phyloP scores from a whole-genome alignment of 1,139 yeast genomes.

The Hanseniaspora uvarum region DNA sequence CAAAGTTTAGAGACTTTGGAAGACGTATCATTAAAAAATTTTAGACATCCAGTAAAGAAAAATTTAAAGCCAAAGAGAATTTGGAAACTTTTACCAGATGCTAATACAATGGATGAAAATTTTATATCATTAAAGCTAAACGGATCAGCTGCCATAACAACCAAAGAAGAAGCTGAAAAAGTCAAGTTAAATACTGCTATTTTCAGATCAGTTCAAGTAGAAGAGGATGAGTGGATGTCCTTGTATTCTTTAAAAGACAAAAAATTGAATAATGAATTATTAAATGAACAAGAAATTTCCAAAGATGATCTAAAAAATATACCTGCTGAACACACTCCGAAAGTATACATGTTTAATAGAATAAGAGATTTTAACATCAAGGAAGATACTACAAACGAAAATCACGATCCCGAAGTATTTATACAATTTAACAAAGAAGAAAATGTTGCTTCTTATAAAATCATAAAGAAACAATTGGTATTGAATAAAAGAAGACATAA shows the following conservation, averaged over 20 bases:
- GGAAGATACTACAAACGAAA: slow-evolving; percentile 28
- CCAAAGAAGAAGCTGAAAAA: slow-evolving; percentile 35
- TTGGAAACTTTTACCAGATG: slow-evolving; percentile 81
- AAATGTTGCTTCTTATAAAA: slow-evolving; percentile 61
- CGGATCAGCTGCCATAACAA: slow-evolving; percentile 62
- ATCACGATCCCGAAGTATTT: slow-evolving; percentile 47
- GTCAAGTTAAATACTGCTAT: slow-evolving; percentile 52
- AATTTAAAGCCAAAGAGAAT: slow-evolving; percentile 63
- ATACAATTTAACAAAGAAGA: slow-evolving; percentile 45
- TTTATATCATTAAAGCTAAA: slow-evolving; percentile 62
- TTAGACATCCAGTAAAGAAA: slow-evolving; percentile 72
- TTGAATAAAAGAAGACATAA: slow-evolving; percentile 73
- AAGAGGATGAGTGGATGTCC: slow-evolving; percentile 75
- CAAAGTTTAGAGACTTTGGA: slow-evolving; percentile 44
- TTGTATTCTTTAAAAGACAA: slow-evolving; percentile 46
- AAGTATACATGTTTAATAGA: slow-evolving; percentile 49
- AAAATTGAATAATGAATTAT: slow-evolving; percentile 38
- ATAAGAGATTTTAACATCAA: slow-evolving; percentile 74
- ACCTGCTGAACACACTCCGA: slow-evolving; percentile 24
- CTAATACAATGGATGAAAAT: slow-evolving; percentile 73
- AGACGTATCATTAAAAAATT: slow-evolving; percentile 35
- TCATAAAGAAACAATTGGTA: slow-evolving; percentile 67
- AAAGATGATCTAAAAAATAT: slow-evolving; percentile 40
- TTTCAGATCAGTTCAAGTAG: slow-evolving; percentile 64
- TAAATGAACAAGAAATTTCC: slow-evolving; percentile 34